Evolutionary conservation across 2,329 filamentous ascomycete species (phyloP).

Genomic region (Cyphellophora attinorum): DNA sequence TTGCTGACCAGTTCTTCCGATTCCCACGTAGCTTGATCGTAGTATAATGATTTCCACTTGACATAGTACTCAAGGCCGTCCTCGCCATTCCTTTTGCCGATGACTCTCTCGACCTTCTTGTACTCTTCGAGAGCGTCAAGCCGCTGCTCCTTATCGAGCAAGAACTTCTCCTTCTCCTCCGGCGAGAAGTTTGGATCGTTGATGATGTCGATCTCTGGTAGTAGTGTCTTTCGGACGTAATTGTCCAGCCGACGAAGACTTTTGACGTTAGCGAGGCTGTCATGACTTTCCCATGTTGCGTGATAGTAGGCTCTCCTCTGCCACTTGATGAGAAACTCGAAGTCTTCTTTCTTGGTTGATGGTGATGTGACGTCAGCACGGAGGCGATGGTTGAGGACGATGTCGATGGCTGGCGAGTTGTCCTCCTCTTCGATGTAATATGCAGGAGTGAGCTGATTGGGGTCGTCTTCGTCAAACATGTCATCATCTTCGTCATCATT

Average conservation of each 20-base stretch:
- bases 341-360: slow-evolving; percentile 55
- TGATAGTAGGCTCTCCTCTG: slow-evolving; percentile 91
- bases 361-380: slow-evolving; percentile 51
- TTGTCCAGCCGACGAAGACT: slow-evolving; percentile 88
- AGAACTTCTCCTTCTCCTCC: slow-evolving; percentile 86
- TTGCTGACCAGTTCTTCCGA: slow-evolving; percentile 61
- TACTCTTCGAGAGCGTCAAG: slow-evolving; percentile 82
- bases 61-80: slow-evolving; percentile 81
- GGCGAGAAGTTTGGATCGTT: slow-evolving; percentile 65
- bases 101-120: slow-evolving; percentile 86
- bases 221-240: slow-evolving; percentile 77
- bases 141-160: slow-evolving; percentile 86
- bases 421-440: slow-evolving; percentile 67
- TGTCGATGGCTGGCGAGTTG: slow-evolving; percentile 76
- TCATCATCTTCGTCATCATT: slow-evolving; percentile 57
- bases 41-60: slow-evolving; percentile 93
- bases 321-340: slow-evolving; percentile 93
- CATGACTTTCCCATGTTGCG: slow-evolving; percentile 84
- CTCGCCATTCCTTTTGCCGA: slow-evolving; percentile 70
- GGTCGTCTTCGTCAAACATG: slow-evolving; percentile 43
- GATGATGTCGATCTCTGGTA: slow-evolving; percentile 67
- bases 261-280: slow-evolving; percentile 64
- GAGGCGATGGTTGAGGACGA: slow-evolving; percentile 76
- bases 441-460: slow-evolving; percentile 54
- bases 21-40: slow-evolving; percentile 95